These are phyloP conservation scores for Venturia carpophila DNA, from an alignment of 2,329 filamentous ascomycete genomes.

Conservation along the genomic window DNA sequence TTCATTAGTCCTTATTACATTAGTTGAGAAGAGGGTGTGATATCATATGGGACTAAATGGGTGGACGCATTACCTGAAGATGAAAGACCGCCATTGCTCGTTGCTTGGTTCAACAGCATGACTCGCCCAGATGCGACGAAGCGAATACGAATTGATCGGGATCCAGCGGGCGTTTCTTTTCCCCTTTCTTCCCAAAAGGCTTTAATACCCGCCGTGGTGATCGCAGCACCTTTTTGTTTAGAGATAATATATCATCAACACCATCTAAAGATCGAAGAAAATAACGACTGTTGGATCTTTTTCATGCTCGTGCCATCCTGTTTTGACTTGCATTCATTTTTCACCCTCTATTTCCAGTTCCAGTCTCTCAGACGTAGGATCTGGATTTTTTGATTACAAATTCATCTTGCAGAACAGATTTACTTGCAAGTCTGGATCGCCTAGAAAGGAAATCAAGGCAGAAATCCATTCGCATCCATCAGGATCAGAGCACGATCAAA, in stretches of 20 bases:
- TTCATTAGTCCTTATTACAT: background rate
- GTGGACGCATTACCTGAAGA: background rate
- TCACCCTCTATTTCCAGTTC: background rate
- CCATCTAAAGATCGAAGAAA: background rate
- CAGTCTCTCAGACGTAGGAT: background rate
- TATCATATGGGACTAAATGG: background rate
- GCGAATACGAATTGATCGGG: background rate
- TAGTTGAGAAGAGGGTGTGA: background rate
- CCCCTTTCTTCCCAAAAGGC: background rate
- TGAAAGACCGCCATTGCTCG: background rate
- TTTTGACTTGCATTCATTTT: background rate
- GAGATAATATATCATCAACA: constrained; percentile 3
- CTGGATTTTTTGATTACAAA: too few species aligned
- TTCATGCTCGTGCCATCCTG: background rate
- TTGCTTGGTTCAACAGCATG: background rate
- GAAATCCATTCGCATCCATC: background rate
- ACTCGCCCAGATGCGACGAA: background rate
- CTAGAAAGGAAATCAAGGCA: too few species aligned
- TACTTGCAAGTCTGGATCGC: background rate
- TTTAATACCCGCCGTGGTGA: constrained; percentile 1
- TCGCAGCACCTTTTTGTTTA: constrained; percentile 1
- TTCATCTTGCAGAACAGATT: too few species aligned
- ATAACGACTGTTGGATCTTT: background rate
- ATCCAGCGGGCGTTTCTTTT: constrained; percentile 4
- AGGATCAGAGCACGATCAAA: too few species aligned